Percentiles rank a stretch among this genome's conserved stretches.
Conservation (phyloP, 768 basidiomycete species). For the Dacryopinax primogenitus region DNA sequence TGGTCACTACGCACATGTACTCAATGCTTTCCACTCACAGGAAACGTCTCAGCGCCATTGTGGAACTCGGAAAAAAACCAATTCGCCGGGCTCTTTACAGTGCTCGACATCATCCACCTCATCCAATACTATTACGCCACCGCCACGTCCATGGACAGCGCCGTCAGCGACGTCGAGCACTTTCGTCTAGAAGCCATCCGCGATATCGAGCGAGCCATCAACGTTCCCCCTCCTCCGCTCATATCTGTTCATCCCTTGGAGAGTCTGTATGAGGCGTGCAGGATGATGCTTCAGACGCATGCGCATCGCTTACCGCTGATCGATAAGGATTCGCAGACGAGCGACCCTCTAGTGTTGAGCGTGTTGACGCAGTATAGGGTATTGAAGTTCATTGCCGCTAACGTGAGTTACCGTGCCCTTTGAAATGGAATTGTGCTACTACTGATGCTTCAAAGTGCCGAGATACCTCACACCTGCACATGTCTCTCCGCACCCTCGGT, state of each 20-base stretch:
- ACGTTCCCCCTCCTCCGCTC: conserved; percentile 84
- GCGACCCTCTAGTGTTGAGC: conserved; percentile 88
- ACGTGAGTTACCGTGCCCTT: conserved; percentile 44
- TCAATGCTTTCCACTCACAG: conserved; percentile 35
- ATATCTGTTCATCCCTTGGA: conserved; percentile 77
- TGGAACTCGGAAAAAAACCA: conserved; percentile 91
- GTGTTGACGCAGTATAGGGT: conserved; percentile 96
- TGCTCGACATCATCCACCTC: conserved; percentile 97
- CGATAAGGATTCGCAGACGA: conserved; percentile 84
- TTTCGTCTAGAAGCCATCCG: conserved; percentile 79
- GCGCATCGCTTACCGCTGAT: conserved; percentile 88
- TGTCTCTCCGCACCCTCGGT: conserved; percentile 68
- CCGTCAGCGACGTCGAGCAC: conserved; percentile 80
- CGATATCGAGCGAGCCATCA: conserved; percentile 87
- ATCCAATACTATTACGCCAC: conserved; percentile 97
- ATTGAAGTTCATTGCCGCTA: conserved; percentile 95
- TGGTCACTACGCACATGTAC: neutral
- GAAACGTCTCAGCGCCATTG: conserved; percentile 92
- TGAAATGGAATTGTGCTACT: neutral
- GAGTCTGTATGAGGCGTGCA: conserved; percentile 80
- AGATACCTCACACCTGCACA: conserved; percentile 69
- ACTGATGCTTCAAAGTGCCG: conserved; percentile 47
- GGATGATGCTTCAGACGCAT: conserved; percentile 84
- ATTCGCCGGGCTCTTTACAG: conserved; percentile 98
- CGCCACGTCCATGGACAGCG: conserved; percentile 65